A percentile compares a stretch with the other conserved stretches of the same genome.
Evolutionary conservation across 495 filamentous ascomycete genomes (phyloP).

Genomic region (Penicillium goetzii): DNA sequence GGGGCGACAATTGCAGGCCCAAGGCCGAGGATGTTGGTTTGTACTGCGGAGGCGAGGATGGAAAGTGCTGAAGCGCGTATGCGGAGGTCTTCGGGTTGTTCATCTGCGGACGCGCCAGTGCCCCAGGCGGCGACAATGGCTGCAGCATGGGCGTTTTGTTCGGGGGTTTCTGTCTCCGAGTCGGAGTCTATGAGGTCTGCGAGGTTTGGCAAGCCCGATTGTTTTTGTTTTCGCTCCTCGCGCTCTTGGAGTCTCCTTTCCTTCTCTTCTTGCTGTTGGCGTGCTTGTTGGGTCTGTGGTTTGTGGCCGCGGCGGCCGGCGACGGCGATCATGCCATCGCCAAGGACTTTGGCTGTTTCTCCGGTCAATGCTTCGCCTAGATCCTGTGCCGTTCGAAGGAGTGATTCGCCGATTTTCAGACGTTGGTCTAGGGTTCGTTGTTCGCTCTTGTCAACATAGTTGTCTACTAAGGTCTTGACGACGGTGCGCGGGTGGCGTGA

Average conservation of each 20-base stretch:
- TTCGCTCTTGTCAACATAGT: conserved; percentile 68
- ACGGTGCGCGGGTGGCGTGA: conserved; percentile 67
- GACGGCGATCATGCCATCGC: conserved; percentile 65
- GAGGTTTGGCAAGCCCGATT: conserved; percentile 25
- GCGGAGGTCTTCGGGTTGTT: conserved; percentile 71
- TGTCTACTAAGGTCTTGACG: conserved; percentile 65
- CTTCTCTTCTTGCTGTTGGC: conserved; percentile 52
- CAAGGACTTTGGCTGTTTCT: conserved; percentile 57
- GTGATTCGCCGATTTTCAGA: conserved; percentile 72
- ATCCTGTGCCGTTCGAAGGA: conserved; percentile 70
- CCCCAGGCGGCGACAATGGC: conserved; percentile 78
- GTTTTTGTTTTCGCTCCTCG: conserved; percentile 44
- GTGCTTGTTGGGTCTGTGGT: conserved; percentile 56
- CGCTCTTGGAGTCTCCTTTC: conserved; percentile 48
- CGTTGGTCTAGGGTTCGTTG: conserved; percentile 63
- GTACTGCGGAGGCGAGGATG: conserved; percentile 66
- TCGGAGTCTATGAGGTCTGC: conserved; percentile 52
- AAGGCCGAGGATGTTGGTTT: conserved; percentile 67
- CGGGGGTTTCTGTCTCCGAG: conserved; percentile 47
- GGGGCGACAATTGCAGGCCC: conserved; percentile 56
- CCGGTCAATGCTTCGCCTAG: conserved; percentile 64
- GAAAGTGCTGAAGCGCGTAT: conserved; percentile 78
- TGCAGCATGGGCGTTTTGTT: conserved; percentile 57
- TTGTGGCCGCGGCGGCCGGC: conserved; percentile 65
- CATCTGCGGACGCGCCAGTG: conserved; percentile 56